A percentile compares a stretch with the other conserved stretches of the same genome.
Conservation (phyloP, 2,329 filamentous ascomycete genomes). For the Trematosphaeria pertusa region DNA sequence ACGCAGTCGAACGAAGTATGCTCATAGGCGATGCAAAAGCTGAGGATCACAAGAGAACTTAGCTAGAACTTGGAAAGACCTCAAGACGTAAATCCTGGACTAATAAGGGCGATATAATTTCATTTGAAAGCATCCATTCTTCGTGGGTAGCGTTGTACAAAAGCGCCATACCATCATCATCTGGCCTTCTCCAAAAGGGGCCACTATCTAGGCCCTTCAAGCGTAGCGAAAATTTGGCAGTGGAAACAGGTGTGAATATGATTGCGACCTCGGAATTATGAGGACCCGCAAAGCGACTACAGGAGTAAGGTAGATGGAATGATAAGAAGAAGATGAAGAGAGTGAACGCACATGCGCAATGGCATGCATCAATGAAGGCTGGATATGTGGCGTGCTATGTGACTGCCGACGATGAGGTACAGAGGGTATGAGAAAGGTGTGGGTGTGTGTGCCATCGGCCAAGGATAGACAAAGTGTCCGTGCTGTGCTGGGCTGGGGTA, state of each 20-base stretch:
- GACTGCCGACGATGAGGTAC: not conserved
- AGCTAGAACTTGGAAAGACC: too few relatives aligned
- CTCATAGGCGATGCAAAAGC: too few relatives aligned
- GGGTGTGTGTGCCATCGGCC: not conserved
- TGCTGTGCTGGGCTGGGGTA: not conserved
- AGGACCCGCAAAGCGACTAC: not conserved
- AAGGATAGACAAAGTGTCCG: not conserved
- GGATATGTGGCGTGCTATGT: not conserved
- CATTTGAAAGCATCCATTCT: too few relatives aligned
- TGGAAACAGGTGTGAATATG: not conserved
- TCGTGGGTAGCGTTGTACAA: constrained; percentile 11
- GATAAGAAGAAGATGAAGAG: constrained; percentile 1
- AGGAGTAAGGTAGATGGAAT: constrained; percentile 8
- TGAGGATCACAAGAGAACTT: too few relatives aligned
- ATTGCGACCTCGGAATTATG: constrained; percentile 13
- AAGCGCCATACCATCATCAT: not conserved
- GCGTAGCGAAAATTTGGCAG: not conserved
- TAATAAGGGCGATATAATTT: too few relatives aligned
- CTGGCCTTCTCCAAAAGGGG: not conserved
- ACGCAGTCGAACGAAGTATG: too few relatives aligned
- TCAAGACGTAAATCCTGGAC: too few relatives aligned
- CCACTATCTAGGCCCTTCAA: not conserved
- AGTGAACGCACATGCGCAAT: not conserved
- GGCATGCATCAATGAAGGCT: not conserved
- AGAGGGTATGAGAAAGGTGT: not conserved